phyloP scores from a whole-genome alignment of 1,139 yeast genomes.

The Eremothecium coryli region DNA sequence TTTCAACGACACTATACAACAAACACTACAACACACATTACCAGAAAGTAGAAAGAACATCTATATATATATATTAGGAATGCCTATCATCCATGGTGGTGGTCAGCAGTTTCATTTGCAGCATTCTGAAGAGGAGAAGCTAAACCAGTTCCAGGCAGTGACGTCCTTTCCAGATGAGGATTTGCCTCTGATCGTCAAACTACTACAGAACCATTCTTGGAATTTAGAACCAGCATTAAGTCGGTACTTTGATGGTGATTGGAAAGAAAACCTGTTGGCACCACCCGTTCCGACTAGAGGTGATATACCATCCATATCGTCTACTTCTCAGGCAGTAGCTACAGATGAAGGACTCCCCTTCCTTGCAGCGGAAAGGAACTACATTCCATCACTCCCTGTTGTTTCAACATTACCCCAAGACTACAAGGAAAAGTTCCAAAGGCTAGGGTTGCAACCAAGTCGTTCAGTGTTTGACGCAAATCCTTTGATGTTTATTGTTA shows the following conservation, averaged over 20 bases:
- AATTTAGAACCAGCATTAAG: constrained; percentile 33
- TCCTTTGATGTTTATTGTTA: constrained; percentile 17
- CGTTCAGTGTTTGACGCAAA: constrained; percentile 8
- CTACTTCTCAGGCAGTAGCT: constrained; percentile 2
- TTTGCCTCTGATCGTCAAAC: constrained; percentile 28
- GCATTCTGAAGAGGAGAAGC: constrained; percentile 33
- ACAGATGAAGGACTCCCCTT: constrained; percentile 9
- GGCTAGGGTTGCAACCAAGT: constrained; percentile 18
- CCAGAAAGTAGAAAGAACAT: too few species aligned
- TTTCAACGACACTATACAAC: too few species aligned
- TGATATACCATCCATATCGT: background rate
- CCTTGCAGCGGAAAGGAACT: constrained; percentile 8
- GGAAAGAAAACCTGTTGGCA: constrained; percentile 23
- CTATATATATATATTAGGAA: too few species aligned
- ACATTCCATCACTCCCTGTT: constrained; percentile 27
- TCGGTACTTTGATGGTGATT: constrained; percentile 34
- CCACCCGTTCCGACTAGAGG: constrained; percentile 18
- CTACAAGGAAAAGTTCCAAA: constrained; percentile 20
- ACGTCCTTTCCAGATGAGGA: constrained; percentile 33
- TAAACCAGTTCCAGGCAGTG: constrained; percentile 33
- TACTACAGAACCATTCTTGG: constrained; percentile 34
- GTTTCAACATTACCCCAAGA: constrained; percentile 28
- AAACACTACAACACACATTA: too few species aligned
- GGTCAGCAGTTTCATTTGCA: constrained; percentile 27
- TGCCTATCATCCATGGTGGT: constrained; percentile 23